phyloP scores from a whole-genome alignment of 75 land plant genomes.

The Selaginella tamariscina region DNA sequence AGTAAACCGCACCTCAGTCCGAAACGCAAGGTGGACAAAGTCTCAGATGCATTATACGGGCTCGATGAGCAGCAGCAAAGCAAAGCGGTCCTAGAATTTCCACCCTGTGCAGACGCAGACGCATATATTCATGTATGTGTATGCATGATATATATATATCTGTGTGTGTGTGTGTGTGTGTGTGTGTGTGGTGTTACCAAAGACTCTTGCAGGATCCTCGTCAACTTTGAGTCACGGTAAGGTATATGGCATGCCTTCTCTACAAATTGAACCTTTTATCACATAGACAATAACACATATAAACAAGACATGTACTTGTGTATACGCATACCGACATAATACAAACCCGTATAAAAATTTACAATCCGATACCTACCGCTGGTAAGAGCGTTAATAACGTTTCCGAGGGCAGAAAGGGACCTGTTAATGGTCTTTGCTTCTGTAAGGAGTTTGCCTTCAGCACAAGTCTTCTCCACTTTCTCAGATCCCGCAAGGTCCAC shows the following conservation, averaged over 20 bases:
- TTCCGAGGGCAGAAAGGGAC: slow-evolving; percentile 27
- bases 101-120: slow-evolving; percentile 33
- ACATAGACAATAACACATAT: too few relatives aligned
- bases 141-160: neutral
- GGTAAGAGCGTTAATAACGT: slow-evolving; percentile 23
- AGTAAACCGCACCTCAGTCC: slow-evolving; percentile 40
- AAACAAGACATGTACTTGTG: too few relatives aligned
- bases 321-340: too few relatives aligned
- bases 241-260: slow-evolving; percentile 12
- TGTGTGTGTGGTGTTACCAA: too few relatives aligned
- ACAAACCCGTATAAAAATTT: too few relatives aligned
- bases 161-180: too few relatives aligned
- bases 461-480: slow-evolving; percentile 19
- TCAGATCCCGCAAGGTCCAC: slow-evolving; percentile 26
- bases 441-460: slow-evolving; percentile 21
- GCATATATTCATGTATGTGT: neutral
- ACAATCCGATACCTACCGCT: slow-evolving; percentile 15
- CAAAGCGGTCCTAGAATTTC: slow-evolving; percentile 53
- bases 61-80: slow-evolving; percentile 84
- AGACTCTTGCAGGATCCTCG: slow-evolving; percentile 9
- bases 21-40: slow-evolving; percentile 66
- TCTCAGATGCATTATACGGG: slow-evolving; percentile 52
- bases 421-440: slow-evolving; percentile 24
- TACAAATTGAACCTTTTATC: too few relatives aligned
- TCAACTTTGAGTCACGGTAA: slow-evolving; percentile 7